These are phyloP conservation scores for Diplodia sapinea DNA, from an alignment of 2,329 filamentous ascomycete species.

Conservation along the genomic window DNA sequence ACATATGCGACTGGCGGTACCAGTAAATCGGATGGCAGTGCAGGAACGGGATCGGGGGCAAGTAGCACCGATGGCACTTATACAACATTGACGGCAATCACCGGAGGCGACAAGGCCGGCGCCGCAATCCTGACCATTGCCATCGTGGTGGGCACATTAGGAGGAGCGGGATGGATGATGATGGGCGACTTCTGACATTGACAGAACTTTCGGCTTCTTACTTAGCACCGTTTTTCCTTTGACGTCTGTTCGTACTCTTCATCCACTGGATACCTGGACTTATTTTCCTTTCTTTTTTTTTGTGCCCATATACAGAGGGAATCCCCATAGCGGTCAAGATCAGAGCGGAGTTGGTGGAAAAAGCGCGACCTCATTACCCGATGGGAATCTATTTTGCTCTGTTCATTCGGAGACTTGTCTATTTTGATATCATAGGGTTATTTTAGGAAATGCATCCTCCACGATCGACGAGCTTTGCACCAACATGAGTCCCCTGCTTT, in stretches of 20 bases:
- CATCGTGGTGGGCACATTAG: slow-evolving; percentile 20
- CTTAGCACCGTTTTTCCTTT: slow-evolving; percentile 17
- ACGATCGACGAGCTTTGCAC: slow-evolving; percentile 14
- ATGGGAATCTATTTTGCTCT: slow-evolving; percentile 6
- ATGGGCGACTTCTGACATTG: slow-evolving; percentile 30
- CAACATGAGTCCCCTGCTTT: slow-evolving; percentile 6
- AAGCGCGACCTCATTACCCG: slow-evolving; percentile 6
- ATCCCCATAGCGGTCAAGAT: slow-evolving; percentile 8
- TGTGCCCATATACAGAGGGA: slow-evolving; percentile 6
- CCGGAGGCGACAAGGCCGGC: slow-evolving; percentile 50
- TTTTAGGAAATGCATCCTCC: slow-evolving; percentile 18
- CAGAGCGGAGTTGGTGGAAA: slow-evolving; percentile 23
- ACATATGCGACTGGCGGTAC: slow-evolving; percentile 59
- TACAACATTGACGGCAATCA: slow-evolving; percentile 39
- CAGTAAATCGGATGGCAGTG: slow-evolving; percentile 51
- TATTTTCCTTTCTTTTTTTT: slow-evolving; percentile 2
- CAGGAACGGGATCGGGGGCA: slow-evolving; percentile 41
- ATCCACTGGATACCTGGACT: slow-evolving; percentile 26
- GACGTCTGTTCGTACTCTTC: slow-evolving; percentile 3
- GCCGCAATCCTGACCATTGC: slow-evolving; percentile 42
- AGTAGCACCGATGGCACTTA: slow-evolving; percentile 24
- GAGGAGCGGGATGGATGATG: slow-evolving; percentile 38
- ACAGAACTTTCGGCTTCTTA: background rate
- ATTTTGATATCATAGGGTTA: slow-evolving; percentile 22
- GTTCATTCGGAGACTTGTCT: slow-evolving; percentile 7